Conservation (phyloP, 768 basidiomycete genomes). For the Boletus rubescentipes region DNA sequence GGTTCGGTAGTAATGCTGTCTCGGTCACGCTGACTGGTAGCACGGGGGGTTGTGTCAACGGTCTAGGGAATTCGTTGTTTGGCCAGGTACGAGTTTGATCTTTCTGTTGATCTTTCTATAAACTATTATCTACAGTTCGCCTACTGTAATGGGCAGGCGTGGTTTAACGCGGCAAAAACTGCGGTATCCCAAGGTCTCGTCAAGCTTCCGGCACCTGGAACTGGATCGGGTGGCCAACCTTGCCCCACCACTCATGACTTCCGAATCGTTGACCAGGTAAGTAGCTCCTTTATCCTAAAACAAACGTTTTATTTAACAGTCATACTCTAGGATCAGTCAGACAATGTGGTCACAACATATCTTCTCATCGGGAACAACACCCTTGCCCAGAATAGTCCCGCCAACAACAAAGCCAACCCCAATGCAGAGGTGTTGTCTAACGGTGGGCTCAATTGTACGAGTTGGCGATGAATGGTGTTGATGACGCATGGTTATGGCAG, state of each 20-base stretch:
- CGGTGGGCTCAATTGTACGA: slow-evolving; percentile 7
- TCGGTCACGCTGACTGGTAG: slow-evolving; percentile 22
- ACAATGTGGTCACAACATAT: slow-evolving; percentile 29
- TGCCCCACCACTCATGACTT: slow-evolving; percentile 30
- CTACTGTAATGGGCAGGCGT: slow-evolving; percentile 24
- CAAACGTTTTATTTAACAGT: background rate
- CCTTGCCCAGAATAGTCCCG: slow-evolving; percentile 27
- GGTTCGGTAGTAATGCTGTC: slow-evolving; percentile 30
- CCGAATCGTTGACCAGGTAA: slow-evolving; percentile 27
- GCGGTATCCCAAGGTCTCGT: slow-evolving; percentile 21
- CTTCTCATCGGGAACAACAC: slow-evolving; percentile 24
- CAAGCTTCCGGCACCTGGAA: slow-evolving; percentile 22
- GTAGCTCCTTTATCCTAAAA: background rate
- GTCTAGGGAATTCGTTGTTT: slow-evolving; percentile 21
- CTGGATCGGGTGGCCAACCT: slow-evolving; percentile 18
- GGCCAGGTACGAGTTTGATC: slow-evolving; percentile 18
- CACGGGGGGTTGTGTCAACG: slow-evolving; percentile 25
- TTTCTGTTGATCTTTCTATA: background rate
- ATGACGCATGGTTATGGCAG: slow-evolving; percentile 4
- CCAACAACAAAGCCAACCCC: slow-evolving; percentile 25
- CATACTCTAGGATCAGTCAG: slow-evolving; percentile 26
- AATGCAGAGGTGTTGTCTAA: slow-evolving; percentile 23
- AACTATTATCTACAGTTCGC: slow-evolving; percentile 17
- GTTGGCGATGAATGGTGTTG: background rate
- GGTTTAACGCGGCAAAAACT: slow-evolving; percentile 22